A percentile compares a stretch with the other conserved stretches of the same genome.
phyloP scores from a whole-genome alignment of 2,329 filamentous ascomycete genomes.

The Lasiodiplodia gonubiensis region DNA sequence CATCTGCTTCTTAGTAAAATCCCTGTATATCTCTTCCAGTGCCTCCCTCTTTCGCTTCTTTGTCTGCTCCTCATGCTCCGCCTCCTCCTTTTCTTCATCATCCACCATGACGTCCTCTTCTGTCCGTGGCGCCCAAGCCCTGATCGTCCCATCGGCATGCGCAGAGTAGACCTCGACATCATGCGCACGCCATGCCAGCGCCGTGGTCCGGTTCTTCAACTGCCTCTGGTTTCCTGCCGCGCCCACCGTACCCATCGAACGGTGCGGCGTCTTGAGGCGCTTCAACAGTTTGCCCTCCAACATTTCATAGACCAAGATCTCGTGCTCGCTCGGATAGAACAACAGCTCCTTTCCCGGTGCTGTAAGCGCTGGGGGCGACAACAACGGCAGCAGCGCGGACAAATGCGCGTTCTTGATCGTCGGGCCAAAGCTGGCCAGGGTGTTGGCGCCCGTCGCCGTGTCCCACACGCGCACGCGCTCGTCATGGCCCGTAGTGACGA shows the following conservation, averaged over 20 bases:
- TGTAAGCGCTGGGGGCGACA: slow-evolving; percentile 66
- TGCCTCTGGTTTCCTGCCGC: slow-evolving; percentile 24
- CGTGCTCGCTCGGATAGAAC: slow-evolving; percentile 75
- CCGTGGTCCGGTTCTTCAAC: slow-evolving; percentile 65
- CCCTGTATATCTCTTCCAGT: slow-evolving; percentile 69
- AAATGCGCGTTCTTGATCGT: slow-evolving; percentile 71
- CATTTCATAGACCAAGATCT: slow-evolving; percentile 81
- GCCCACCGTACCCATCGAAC: slow-evolving; percentile 25
- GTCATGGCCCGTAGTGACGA: slow-evolving; percentile 84
- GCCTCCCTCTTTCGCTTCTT: slow-evolving; percentile 72
- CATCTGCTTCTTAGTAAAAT: slow-evolving; percentile 26
- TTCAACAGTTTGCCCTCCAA: slow-evolving; percentile 76
- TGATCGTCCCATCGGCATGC: slow-evolving; percentile 83
- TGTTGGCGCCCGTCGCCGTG: slow-evolving; percentile 79
- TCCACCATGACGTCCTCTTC: slow-evolving; percentile 54
- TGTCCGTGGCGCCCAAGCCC: slow-evolving; percentile 73
- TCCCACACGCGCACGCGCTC: slow-evolving; percentile 87
- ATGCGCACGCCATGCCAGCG: slow-evolving; percentile 76
- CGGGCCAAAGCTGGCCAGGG: slow-evolving; percentile 85
- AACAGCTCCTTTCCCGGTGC: slow-evolving; percentile 67
- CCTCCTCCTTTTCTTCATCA: slow-evolving; percentile 49
- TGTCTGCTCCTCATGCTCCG: slow-evolving; percentile 44
- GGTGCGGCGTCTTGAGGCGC: slow-evolving; percentile 68
- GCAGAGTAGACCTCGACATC: slow-evolving; percentile 78
- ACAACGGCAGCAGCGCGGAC: slow-evolving; percentile 48